These are phyloP conservation scores for Colletotrichum sp. DNA, from an alignment of 2,329 filamentous ascomycete species.

Conservation along the genomic window DNA sequence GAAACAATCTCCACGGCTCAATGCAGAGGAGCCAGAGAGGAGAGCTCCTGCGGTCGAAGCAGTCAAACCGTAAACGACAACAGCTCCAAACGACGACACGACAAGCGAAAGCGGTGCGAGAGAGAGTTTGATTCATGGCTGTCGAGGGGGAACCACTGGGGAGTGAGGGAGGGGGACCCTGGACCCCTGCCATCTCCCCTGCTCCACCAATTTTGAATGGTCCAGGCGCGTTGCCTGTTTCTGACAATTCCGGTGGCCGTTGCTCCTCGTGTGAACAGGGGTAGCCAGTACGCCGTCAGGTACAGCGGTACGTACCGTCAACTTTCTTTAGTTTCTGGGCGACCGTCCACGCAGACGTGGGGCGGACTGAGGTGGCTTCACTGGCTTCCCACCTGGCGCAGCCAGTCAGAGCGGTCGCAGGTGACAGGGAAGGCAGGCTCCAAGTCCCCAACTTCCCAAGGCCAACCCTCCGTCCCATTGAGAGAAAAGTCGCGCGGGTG, in stretches of 20 bases:
- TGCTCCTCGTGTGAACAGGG: slow-evolving; percentile 6
- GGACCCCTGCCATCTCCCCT: not conserved
- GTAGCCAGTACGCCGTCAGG: slow-evolving; percentile 9
- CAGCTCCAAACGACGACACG: not conserved
- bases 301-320: slow-evolving; percentile 1
- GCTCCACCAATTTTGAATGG: slow-evolving; percentile 15
- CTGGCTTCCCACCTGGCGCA: not conserved
- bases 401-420: slow-evolving; percentile 1
- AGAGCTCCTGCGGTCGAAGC: not conserved
- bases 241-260: slow-evolving; percentile 18
- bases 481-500: slow-evolving; percentile 1
- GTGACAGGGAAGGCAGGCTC: not conserved
- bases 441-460: not conserved
- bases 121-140: slow-evolving; percentile 7
- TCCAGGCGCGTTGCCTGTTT: slow-evolving; percentile 11
- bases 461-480: not conserved
- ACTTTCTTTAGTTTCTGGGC: not conserved
- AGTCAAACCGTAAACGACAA: not conserved
- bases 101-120: not conserved
- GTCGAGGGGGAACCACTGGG: not conserved
- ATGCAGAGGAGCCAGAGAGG: not conserved
- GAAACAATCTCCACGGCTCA: not conserved
- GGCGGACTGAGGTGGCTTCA: not conserved
- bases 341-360: not conserved
- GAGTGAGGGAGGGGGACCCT: not conserved